Conservation (phyloP, 805 yeast genomes). For the Kluyveromyces wickerhamii region DNA sequence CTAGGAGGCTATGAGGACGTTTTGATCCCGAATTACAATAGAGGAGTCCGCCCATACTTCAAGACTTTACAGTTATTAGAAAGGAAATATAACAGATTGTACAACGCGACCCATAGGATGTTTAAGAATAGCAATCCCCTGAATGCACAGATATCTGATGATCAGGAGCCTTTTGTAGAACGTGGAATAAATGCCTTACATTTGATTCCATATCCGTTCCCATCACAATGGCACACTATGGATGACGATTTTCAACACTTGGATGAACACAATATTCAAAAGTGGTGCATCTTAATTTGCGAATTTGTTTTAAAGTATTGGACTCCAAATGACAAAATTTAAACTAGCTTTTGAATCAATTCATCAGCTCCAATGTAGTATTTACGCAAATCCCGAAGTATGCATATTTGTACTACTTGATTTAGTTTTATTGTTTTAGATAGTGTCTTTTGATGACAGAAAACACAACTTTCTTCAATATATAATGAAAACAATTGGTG, state of each 20-base stretch:
- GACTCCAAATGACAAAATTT: conserved; percentile 3
- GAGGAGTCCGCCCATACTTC: conserved; percentile 33
- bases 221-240: conserved; percentile 44
- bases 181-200: conserved; percentile 44
- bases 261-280: conserved; percentile 33
- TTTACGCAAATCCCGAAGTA: no score
- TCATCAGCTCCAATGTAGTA: no score
- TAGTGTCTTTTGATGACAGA: no score
- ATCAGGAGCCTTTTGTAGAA: conserved; percentile 44
- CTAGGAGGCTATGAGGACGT: conserved; percentile 24
- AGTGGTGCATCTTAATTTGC: conserved; percentile 39
- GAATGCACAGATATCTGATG: conserved; percentile 30
- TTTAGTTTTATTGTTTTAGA: no score
- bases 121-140: conserved; percentile 20
- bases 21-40: conserved; percentile 36
- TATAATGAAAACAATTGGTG: no score
- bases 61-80: conserved; percentile 24
- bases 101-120: conserved; percentile 9
- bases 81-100: background rate
- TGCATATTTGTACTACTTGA: no score
- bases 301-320: conserved; percentile 32
- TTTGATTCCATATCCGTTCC: conserved; percentile 46
- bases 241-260: conserved; percentile 39
- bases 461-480: no score
- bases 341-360: no score